Evolutionary conservation across 1,284 basidiomycete species (phyloP), one percentile per base, ranked within the genome.

Genomic region (Ganoderma leucocontextum): DNA sequence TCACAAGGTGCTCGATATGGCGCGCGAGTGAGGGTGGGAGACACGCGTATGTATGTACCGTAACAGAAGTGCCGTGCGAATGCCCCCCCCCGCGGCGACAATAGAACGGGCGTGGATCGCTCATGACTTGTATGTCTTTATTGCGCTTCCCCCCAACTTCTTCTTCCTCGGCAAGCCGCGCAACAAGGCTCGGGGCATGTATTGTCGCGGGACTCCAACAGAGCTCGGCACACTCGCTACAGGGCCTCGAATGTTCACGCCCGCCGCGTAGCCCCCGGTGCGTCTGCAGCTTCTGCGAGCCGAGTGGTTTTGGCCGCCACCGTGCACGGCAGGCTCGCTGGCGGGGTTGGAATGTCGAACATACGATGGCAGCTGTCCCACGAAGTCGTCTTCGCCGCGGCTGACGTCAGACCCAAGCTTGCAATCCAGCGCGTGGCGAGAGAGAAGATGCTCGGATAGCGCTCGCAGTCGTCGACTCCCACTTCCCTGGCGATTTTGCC

Each of bases 121-220:
- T 69, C 63, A 63, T 69, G 70, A 69, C 70, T 63, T 72, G 70
- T 72, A 72, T 72, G 70, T 72, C 68, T 42, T 66, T 69, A 72
- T 72, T 72, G 66, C 70, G 63, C 62, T 66, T 38, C 55, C n/a
- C 59, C 2, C 47, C 47, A 49, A 49, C 47, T 22, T 12, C 47
- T 49, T 41, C 41, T 41, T 49, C 58, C 42, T 42, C 70, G 70
- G 63, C 67, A 66, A 44, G 60, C 63, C 47, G 70, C 67, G 70
- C 67, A 59, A 65, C 55, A 65, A 63, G 57, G 36, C 59, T 44
- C 67, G 67, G 67, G 41, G 68, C 36, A 60, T 58, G 57, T 65
- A 60, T 22, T 38, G 58, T 72, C 66, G 70, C 70, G 68, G 64
- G 68, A 67, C 60, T 60, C 29, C 57, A 64, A 53, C 61, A 64